Conservation (phyloP, 2,329 filamentous ascomycete species). For the Chaetomium olivaceum region DNA sequence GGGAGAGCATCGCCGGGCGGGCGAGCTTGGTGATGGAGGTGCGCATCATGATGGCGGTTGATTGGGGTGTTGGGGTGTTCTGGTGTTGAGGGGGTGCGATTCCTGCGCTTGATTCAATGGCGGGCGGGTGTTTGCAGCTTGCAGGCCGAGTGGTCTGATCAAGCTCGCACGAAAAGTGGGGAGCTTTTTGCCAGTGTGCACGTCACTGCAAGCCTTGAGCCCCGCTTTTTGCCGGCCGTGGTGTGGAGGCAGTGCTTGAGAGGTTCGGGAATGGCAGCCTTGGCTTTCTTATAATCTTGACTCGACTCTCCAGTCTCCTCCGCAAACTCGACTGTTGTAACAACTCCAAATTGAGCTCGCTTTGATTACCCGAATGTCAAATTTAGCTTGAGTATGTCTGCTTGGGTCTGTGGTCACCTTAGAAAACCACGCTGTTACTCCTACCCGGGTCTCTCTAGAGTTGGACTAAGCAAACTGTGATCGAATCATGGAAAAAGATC, state of each 20-base stretch:
- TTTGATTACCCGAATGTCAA: not conserved
- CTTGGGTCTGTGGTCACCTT: not conserved
- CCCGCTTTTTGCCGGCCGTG: constrained; percentile 12
- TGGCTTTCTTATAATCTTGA: not conserved
- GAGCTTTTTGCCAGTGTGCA: constrained; percentile 16
- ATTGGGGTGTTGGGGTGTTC: constrained; percentile 8
- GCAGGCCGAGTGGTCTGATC: constrained; percentile 13
- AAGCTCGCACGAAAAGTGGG: constrained; percentile 8
- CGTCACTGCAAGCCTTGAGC: constrained; percentile 10
- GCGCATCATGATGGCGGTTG: constrained; percentile 62
- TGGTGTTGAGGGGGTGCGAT: not conserved
- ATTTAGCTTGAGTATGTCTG: not conserved
- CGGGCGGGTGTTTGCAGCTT: constrained; percentile 10
- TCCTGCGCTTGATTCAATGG: constrained; percentile 12
- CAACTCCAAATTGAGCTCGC: not conserved
- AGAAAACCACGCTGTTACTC: not conserved
- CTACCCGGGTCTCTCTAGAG: no score
- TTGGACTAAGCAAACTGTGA: no score
- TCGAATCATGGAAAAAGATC: no score
- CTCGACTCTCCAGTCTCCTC: not conserved
- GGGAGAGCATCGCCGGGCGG: constrained; percentile 54
- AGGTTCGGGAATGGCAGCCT: not conserved
- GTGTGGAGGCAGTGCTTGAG: not conserved
- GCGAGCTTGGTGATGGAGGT: constrained; percentile 57
- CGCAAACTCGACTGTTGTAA: not conserved